Percentiles rank a stretch among this genome's conserved stretches.
Evolutionary conservation across 805 yeast genomes (phyloP).

Genomic region (Lachancea quebecensis): DNA sequence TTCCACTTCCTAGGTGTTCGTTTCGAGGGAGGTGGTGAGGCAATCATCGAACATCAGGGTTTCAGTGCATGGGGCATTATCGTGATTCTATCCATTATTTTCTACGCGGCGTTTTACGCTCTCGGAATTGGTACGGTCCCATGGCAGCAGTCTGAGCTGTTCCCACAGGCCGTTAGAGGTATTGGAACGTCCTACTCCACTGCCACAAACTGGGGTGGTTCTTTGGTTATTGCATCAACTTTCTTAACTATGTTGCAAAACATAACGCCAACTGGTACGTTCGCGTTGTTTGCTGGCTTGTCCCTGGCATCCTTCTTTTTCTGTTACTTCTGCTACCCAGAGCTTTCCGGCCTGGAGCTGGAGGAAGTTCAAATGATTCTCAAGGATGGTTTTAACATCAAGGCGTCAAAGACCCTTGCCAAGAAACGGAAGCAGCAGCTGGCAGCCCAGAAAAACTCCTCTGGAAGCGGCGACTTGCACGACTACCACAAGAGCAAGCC

Average conservation of each 20-base stretch:
- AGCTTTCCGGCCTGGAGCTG: conserved; percentile 78
- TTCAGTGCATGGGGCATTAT: conserved; percentile 83
- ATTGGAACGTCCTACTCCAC: conserved; percentile 87
- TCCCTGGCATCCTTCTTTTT: conserved; percentile 65
- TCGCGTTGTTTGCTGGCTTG: conserved; percentile 81
- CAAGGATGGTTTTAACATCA: conserved; percentile 80
- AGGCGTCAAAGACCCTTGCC: conserved; percentile 51
- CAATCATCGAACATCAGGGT: conserved; percentile 36
- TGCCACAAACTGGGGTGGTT: conserved; percentile 93
- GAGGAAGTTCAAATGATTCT: conserved; percentile 85
- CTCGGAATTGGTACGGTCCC: conserved; percentile 96
- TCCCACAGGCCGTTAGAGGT: conserved; percentile 91
- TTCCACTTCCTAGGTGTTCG: conserved; percentile 75
- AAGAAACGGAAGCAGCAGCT: conserved; percentile 35
- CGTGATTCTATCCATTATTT: conserved; percentile 76
- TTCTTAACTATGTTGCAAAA: conserved; percentile 90
- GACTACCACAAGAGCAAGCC: conserved; percentile 10
- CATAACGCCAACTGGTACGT: conserved; percentile 93
- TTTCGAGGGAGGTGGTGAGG: conserved; percentile 43
- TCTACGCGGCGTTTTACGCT: conserved; percentile 85
- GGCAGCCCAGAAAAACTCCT: conserved; percentile 8
- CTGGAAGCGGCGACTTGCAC: conserved; percentile 4
- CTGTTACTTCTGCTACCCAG: conserved; percentile 84
- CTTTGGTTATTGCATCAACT: conserved; percentile 82
- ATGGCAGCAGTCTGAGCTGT: conserved; percentile 95